Evolutionary conservation across 805 yeast genomes (phyloP), one percentile per base, ranked within the genome.

Genomic region (Candida loeiensis): DNA sequence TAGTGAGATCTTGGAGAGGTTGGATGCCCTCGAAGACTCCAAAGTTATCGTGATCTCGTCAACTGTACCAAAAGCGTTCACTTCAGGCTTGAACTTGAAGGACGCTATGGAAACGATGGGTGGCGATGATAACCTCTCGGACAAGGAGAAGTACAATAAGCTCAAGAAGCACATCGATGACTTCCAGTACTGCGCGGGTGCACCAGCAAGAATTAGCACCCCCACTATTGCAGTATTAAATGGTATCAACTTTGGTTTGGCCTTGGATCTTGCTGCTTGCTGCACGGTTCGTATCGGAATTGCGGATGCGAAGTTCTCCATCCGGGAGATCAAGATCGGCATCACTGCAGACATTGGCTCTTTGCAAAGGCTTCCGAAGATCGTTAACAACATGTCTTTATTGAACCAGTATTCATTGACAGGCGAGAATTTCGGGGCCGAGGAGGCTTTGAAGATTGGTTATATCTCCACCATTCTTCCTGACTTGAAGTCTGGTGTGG

Each of bases 261-360:
- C 83, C 0, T 47, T 85, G 14, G 93, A 85, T 56, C 73, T 85
- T 32, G 61, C 82, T 6, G 61, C 81, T 11, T 75, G 84, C 0
- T 69, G 74, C 20, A 70, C 79, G 12, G 74, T 85, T 17, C 71
- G 90, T 37, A 56, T 80, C 9, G 77, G 79, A 8, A 62, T 79
- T 3, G 61, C 62, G 21, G 82, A 75, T 46, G 71, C 76, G 11
- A 60, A 54, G 28, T 69, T 82, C 47, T 71, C 83, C 30, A 74
- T 85, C 41, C 75, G 82, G 41, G 95, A 85, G 60, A 78, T 84
- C 44, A 76, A 79, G 45, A 69, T 85, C 39, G 93, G 91, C 2
- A 69, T 85, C 54, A 74, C 85, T 27, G 89, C 93, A 1, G 93
- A 85, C 55, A 82, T 85, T 52, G 95, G 95, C 4, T 72, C 85